Evolutionary conservation across 2,329 filamentous ascomycete species (phyloP).

Genomic region (Nemania serpens): DNA sequence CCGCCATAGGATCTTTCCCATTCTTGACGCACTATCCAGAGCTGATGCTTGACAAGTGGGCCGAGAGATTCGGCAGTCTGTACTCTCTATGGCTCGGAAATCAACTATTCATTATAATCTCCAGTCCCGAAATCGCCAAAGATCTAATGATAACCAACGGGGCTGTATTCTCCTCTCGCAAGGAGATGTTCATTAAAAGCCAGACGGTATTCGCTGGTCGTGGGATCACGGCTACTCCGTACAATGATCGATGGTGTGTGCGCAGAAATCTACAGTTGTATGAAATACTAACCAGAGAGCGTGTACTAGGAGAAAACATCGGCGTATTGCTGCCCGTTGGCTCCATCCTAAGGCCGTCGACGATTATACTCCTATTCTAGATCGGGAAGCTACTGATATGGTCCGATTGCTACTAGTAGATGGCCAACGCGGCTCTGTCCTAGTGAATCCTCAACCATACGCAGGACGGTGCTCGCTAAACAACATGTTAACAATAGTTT

Average conservation of each 20-base stretch:
- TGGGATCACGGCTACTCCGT: slow-evolving; percentile 20
- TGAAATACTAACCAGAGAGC: not conserved
- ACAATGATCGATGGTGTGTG: slow-evolving; percentile 15
- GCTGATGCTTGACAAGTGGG: slow-evolving; percentile 19
- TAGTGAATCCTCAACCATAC: slow-evolving; percentile 22
- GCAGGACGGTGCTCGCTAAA: slow-evolving; percentile 24
- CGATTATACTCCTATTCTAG: slow-evolving; percentile 13
- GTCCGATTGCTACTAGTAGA: slow-evolving; percentile 8
- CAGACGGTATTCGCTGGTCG: slow-evolving; percentile 19
- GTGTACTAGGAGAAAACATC: slow-evolving; percentile 18
- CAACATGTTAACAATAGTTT: slow-evolving; percentile 23
- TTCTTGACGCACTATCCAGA: slow-evolving; percentile 23
- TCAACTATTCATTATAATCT: slow-evolving; percentile 21
- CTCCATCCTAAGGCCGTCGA: slow-evolving; percentile 13
- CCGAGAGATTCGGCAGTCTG: slow-evolving; percentile 16
- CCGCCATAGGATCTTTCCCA: slow-evolving; percentile 15
- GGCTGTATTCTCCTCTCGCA: slow-evolving; percentile 15
- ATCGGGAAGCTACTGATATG: slow-evolving; percentile 22
- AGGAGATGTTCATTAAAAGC: slow-evolving; percentile 26
- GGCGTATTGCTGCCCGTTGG: slow-evolving; percentile 18
- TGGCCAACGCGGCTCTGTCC: not conserved
- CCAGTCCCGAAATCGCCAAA: slow-evolving; percentile 20
- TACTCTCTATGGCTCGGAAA: slow-evolving; percentile 23
- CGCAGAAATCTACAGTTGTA: not conserved
- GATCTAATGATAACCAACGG: slow-evolving; percentile 21